Evolutionary conservation across 140 eudicot species (phyloP).

Genomic region (Oenanthe javanica): DNA sequence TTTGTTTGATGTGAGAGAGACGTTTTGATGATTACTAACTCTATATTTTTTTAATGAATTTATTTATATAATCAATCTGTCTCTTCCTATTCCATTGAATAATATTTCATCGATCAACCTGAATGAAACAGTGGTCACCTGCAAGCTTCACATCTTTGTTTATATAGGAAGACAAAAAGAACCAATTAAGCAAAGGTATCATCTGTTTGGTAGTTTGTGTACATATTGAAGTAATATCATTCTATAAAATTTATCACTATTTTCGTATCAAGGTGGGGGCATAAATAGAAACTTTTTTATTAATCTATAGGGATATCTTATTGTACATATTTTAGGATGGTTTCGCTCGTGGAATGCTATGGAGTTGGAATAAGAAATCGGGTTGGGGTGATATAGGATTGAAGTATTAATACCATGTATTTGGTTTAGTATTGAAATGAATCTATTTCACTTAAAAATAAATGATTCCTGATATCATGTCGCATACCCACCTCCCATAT

Average conservation of each 20-base stretch:
- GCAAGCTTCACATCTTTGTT: background rate
- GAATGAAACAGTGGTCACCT: background rate
- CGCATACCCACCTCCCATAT: too few species aligned
- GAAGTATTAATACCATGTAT: too few species aligned
- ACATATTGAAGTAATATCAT: background rate
- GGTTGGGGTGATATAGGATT: too few species aligned
- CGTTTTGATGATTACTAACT: constrained; percentile 4
- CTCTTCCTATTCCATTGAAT: constrained; percentile 2
- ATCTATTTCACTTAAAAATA: too few species aligned
- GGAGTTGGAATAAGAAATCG: too few species aligned
- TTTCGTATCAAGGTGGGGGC: background rate
- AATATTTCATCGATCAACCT: background rate
- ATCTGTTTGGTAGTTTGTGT: background rate
- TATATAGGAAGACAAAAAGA: background rate
- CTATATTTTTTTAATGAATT: background rate
- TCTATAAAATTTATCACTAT: background rate
- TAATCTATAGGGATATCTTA: too few species aligned
- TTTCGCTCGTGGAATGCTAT: too few species aligned
- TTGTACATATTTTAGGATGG: too few species aligned
- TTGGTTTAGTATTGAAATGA: too few species aligned
- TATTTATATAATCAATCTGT: background rate
- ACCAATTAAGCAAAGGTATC: background rate
- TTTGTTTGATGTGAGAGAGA: background rate
- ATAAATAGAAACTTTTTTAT: background rate
- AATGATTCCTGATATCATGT: too few species aligned